Base-by-base conservation (phyloP, 164 flowering plant genomes). In the Chloranthus sessilifolius region DNA sequence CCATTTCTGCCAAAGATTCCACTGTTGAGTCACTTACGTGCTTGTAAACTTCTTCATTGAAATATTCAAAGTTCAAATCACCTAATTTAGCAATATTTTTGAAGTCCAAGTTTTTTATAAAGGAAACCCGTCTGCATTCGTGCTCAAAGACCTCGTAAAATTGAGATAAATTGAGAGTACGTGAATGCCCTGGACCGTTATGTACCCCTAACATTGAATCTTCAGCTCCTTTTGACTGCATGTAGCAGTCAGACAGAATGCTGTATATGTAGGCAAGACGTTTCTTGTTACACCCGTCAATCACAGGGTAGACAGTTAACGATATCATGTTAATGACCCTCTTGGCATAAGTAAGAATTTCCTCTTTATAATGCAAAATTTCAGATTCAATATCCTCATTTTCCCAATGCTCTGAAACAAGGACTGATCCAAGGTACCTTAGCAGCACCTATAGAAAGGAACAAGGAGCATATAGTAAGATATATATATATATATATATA, bases 1-100 rank as follows among this genome's bases (percentile, higher is more conserved):
- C 95, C 95, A 92, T 75, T 61, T 71, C 62, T 14, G 89, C 95
- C 65, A 92, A 63, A 39, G 76, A 80, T 69, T 88, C 95, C 62
- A 92, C 73, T 59, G 54, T 83, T 16, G 36, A 58, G 58, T 82
- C 89, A 68, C 76, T 58, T 35, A 78, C 50, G 36, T 81, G 70
- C 36, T 60, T 38, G 52, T 45, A 73, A 28, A 92, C 73, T 76
- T 92, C 96, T 43, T 42, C 44, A 44, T 58, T 76, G 53, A 92
- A 83, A 58, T 55, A 60, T 53, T 69, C 59, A 43, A 70, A 61
- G 64, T 86, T 84, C 61, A 86, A 62, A 49, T 73, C 80, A 55
- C 63, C 66, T 56, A 88, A 64, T 33, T 77, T 83, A 28, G 80
- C 89, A 69, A 92, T 72, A 51, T 82, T 82, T 73, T 92, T 92